Evolutionary conservation across 805 yeast species (phyloP).

Genomic region (Wickerhamiella alocasiicola): DNA sequence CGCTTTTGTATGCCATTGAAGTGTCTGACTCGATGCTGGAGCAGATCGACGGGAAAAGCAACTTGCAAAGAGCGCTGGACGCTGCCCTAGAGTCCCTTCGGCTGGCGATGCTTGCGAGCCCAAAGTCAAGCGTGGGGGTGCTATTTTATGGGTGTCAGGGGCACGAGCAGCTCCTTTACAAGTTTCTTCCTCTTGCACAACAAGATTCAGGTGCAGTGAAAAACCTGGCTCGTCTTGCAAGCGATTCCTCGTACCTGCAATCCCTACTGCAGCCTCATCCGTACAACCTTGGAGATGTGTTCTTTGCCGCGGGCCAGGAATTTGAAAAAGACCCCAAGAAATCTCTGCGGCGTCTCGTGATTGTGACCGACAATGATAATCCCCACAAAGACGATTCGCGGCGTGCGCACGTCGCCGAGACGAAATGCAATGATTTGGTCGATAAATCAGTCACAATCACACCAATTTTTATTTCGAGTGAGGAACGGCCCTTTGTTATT

Average conservation of each 20-base stretch:
- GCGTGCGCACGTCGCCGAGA: slow-evolving; percentile 19
- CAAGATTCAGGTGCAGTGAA: slow-evolving; percentile 17
- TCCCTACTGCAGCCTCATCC: slow-evolving; percentile 6
- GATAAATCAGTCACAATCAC: slow-evolving; percentile 14
- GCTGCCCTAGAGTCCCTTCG: slow-evolving; percentile 51
- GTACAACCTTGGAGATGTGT: slow-evolving; percentile 10
- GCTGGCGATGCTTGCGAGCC: slow-evolving; percentile 50
- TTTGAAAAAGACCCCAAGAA: slow-evolving; percentile 14
- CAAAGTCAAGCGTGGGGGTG: slow-evolving; percentile 65
- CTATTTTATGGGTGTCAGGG: slow-evolving; percentile 34
- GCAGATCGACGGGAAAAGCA: slow-evolving; percentile 12
- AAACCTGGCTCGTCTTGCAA: slow-evolving; percentile 14
- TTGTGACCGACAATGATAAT: slow-evolving; percentile 18
- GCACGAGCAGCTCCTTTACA: slow-evolving; percentile 25
- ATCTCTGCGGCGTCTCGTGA: slow-evolving; percentile 14
- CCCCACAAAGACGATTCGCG: slow-evolving; percentile 9
- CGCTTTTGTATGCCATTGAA: slow-evolving; percentile 28
- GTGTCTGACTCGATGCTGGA: slow-evolving; percentile 26
- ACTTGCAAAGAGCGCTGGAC: slow-evolving; percentile 29
- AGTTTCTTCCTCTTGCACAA: slow-evolving; percentile 12
- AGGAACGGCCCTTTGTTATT: slow-evolving; percentile 12
- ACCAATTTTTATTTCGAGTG: slow-evolving; percentile 16
- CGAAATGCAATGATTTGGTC: slow-evolving; percentile 18
- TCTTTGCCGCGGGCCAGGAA: slow-evolving; percentile 8
- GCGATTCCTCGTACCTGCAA: slow-evolving; percentile 1